These are phyloP conservation scores for Salix koriyanagi DNA, from an alignment of 345 rosid genomes.

Conservation along the genomic window DNA sequence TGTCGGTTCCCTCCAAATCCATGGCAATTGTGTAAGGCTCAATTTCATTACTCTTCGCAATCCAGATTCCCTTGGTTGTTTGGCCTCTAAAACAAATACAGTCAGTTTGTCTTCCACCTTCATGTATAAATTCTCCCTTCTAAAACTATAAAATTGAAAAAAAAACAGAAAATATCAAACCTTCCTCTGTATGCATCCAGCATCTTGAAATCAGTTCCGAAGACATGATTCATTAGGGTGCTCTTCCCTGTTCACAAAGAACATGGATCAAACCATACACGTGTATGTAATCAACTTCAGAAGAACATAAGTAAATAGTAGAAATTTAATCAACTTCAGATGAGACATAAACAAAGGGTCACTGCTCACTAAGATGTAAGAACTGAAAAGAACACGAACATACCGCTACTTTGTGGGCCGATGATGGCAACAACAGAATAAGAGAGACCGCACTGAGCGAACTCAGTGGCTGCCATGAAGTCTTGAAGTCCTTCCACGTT, in stretches of 20 bases:
- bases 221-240: neutral
- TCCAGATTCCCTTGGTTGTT: neutral
- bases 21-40: conserved; percentile 67
- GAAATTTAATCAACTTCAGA: neutral
- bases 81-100: neutral
- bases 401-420: conserved; percentile 86
- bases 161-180: neutral
- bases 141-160: neutral
- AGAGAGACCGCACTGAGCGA: conserved; percentile 57
- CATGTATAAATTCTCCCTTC: neutral
- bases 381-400: neutral
- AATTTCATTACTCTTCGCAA: conserved; percentile 34
- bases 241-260: neutral
- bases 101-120: neutral
- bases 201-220: neutral
- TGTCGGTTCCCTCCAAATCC: conserved; percentile 25
- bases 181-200: neutral
- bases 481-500: conserved; percentile 53
- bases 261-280: neutral
- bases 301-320: neutral
- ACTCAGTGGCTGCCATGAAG: conserved; percentile 43
- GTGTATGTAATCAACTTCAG: neutral
- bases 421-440: conserved; percentile 76
- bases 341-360: neutral
- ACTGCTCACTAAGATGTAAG: neutral